Evolutionary conservation across 2,329 filamentous ascomycete species (phyloP).

Genomic region (Alternaria infectoria): DNA sequence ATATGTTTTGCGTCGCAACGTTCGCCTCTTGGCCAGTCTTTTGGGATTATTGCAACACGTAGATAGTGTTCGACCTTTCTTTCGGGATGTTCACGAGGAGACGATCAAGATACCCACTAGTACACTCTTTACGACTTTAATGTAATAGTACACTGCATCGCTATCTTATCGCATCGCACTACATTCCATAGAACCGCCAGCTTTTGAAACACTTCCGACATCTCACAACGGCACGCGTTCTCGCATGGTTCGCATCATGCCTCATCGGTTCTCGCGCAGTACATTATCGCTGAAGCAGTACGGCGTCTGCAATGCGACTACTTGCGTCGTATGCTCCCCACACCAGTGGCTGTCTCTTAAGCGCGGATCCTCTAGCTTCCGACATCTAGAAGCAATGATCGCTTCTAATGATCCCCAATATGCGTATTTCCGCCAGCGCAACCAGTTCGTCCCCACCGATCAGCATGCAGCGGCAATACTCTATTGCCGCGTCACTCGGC

Average conservation of each 20-base stretch:
- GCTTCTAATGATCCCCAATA: background rate
- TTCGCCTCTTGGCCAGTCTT: background rate
- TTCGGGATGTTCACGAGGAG: background rate
- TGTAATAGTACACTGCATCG: constrained; percentile 2
- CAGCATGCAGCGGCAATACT: background rate
- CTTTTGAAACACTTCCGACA: background rate
- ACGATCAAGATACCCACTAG: constrained; percentile 24
- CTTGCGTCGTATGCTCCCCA: background rate
- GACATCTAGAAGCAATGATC: background rate
- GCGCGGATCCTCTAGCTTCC: background rate
- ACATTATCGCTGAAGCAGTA: background rate
- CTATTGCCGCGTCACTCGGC: background rate
- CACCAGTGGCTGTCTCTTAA: background rate
- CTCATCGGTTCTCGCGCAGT: background rate
- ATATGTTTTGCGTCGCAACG: background rate
- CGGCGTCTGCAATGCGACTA: background rate
- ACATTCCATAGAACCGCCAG: background rate
- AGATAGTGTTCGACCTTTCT: background rate
- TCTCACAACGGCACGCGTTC: background rate
- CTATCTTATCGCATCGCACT: background rate
- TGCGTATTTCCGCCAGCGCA: background rate
- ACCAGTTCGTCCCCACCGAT: background rate
- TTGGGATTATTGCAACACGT: background rate
- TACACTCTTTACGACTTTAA: constrained; percentile 23
- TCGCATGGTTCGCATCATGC: background rate